These are phyloP conservation scores for Phytophthora citricola DNA, from an alignment of 352 stramenopile species.

Conservation along the genomic window DNA sequence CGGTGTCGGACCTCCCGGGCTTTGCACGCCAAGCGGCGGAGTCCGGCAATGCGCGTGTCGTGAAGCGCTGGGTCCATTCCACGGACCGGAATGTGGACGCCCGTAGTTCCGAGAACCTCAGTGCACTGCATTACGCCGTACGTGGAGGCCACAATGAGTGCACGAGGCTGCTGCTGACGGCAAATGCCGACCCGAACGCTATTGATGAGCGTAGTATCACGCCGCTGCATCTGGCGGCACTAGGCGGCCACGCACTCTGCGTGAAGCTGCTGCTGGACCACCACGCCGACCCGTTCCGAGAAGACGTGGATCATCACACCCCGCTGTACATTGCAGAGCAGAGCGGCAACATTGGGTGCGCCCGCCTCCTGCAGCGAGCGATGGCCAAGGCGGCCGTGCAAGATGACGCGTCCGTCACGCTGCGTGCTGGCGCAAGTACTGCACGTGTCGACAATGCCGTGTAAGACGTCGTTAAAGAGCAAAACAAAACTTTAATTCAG, in stretches of 20 bases:
- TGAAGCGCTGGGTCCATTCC: slow-evolving; percentile 86
- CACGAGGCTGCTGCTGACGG: slow-evolving; percentile 64
- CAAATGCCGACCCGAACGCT: slow-evolving; percentile 71
- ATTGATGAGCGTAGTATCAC: slow-evolving; percentile 78
- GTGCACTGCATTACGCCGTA: slow-evolving; percentile 78
- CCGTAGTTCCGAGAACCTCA: slow-evolving; percentile 79
- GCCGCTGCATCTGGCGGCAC: slow-evolving; percentile 72
- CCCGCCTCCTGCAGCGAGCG: slow-evolving; percentile 70
- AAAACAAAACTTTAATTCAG: slow-evolving; percentile 17
- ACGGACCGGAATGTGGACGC: slow-evolving; percentile 70
- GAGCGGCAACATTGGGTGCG: slow-evolving; percentile 81
- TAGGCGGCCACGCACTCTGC: slow-evolving; percentile 77
- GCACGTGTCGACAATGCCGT: slow-evolving; percentile 73
- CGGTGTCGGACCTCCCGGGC: slow-evolving; percentile 53
- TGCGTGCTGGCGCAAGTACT: slow-evolving; percentile 59
- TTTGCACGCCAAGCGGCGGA: slow-evolving; percentile 77
- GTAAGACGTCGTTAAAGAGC: slow-evolving; percentile 30
- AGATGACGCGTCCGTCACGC: slow-evolving; percentile 63
- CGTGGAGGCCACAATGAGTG: slow-evolving; percentile 84
- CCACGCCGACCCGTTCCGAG: slow-evolving; percentile 81
- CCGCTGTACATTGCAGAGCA: slow-evolving; percentile 72
- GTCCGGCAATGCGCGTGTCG: slow-evolving; percentile 73
- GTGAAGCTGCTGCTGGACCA: slow-evolving; percentile 84
- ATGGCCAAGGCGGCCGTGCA: slow-evolving; percentile 78
- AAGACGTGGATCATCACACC: slow-evolving; percentile 81